These are phyloP conservation scores for Hyaloperonospora arabidopsidis DNA, from an alignment of 352 stramenopile genomes.

Conservation along the genomic window DNA sequence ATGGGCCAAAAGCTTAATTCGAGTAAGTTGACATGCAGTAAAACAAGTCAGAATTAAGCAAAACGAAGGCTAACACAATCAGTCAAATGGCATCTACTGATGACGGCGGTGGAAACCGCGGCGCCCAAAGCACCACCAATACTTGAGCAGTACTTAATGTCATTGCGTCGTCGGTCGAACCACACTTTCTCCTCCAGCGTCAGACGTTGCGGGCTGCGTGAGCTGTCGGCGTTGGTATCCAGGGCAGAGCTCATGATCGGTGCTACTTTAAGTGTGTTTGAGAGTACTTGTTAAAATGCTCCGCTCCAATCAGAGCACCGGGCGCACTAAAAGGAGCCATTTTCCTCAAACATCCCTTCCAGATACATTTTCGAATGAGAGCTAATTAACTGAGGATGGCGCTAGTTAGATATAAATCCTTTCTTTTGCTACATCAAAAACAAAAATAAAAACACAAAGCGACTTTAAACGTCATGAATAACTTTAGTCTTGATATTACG, in stretches of 20 bases:
- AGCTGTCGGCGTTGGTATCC: not conserved
- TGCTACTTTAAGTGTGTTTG: too few species aligned
- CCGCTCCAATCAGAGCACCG: too few species aligned
- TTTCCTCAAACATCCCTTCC: too few species aligned
- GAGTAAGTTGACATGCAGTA: constrained; percentile 2
- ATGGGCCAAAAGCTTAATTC: constrained; percentile 48
- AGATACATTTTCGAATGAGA: too few species aligned
- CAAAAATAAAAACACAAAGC: too few species aligned
- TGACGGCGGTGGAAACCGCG: constrained; percentile 42
- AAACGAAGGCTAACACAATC: constrained; percentile 14
- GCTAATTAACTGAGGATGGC: too few species aligned
- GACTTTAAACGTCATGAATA: too few species aligned
- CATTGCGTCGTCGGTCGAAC: constrained; percentile 60
- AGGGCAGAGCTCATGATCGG: constrained; percentile 13
- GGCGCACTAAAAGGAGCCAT: too few species aligned
- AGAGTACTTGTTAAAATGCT: too few species aligned
- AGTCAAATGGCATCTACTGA: constrained; percentile 28
- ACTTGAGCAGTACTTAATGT: constrained; percentile 56
- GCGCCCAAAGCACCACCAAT: constrained; percentile 52
- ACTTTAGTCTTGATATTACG: too few species aligned
- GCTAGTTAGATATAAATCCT: too few species aligned
- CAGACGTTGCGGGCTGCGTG: constrained; percentile 27
- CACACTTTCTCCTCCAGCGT: constrained; percentile 80
- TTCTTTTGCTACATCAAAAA: too few species aligned
- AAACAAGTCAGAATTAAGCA: constrained; percentile 18